A percentile compares a stretch with the other conserved stretches of the same genome.
Evolutionary conservation across 257 asterid species (phyloP).

Genomic region (Dorcoceras hygrometricum): DNA sequence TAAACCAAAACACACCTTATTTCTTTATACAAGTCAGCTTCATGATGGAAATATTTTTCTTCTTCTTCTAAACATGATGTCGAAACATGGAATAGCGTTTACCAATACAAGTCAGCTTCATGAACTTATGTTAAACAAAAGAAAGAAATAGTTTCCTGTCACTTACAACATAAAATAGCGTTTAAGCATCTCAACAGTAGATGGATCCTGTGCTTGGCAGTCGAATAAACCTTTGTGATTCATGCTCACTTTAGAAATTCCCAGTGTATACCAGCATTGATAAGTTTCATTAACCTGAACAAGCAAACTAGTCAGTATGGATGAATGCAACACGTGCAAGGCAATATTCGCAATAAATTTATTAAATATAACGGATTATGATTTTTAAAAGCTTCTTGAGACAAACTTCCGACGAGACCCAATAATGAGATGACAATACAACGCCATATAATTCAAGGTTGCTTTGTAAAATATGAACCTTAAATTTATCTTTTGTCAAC

Average conservation of each 20-base stretch:
- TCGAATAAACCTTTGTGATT: conserved; percentile 63
- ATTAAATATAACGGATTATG: conserved; percentile 9
- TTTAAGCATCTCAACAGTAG: conserved; percentile 75
- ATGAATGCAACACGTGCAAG: conserved; percentile 9
- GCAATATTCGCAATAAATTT: conserved; percentile 2
- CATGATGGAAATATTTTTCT: too few relatives aligned
- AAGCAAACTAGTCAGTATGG: conserved; percentile 26
- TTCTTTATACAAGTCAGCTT: too few relatives aligned
- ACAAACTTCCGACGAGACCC: conserved; percentile 10
- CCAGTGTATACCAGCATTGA: conserved; percentile 84
- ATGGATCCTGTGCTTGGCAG: conserved; percentile 83
- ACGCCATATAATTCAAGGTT: conserved; percentile 19
- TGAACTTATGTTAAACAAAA: conserved; percentile 7
- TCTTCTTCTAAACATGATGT: not conserved
- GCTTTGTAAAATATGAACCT: conserved; percentile 43
- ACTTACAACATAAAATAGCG: conserved; percentile 82
- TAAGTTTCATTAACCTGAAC: conserved; percentile 85
- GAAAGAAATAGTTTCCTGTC: conserved; percentile 14
- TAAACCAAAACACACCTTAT: too few relatives aligned
- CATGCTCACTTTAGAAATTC: conserved; percentile 73
- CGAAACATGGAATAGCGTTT: too few relatives aligned
- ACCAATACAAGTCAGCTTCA: too few relatives aligned
- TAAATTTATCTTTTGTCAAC: conserved; percentile 79
- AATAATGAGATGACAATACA: conserved; percentile 17
- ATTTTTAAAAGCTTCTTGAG: conserved; percentile 7